Conservation (phyloP, 2,329 filamentous ascomycete genomes). For the Xylariaceae sp. region DNA sequence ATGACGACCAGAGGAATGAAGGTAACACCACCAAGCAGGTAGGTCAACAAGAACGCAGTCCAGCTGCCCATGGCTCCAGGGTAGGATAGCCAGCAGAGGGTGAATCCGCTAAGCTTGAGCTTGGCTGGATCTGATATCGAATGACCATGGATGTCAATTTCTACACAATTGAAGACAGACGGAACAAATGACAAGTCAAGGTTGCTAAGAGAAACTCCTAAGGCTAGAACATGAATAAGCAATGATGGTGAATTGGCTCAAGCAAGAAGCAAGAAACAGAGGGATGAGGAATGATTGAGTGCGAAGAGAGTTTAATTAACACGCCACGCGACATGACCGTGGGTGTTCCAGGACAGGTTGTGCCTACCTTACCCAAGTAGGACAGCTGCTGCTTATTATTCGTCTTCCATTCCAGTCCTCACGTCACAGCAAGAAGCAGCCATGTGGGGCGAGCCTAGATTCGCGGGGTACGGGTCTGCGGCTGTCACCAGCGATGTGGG, state of each 20-base stretch:
- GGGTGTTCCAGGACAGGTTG: not conserved
- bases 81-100: conserved; percentile 31
- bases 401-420: no score
- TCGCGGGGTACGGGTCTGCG: conserved; percentile 18
- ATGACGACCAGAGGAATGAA: conserved; percentile 77
- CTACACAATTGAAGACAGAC: conserved; percentile 1
- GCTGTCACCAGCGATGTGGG: no score
- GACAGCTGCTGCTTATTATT: no score
- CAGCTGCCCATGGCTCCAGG: conserved; percentile 56
- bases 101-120: conserved; percentile 32
- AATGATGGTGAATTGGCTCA: not conserved
- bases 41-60: conserved; percentile 71
- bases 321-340: not conserved
- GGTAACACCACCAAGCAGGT: conserved; percentile 86
- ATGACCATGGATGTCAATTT: conserved; percentile 36
- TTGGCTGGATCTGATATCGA: conserved; percentile 28
- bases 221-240: not conserved
- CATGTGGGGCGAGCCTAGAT: conserved; percentile 17
- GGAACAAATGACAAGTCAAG: not conserved
- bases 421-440: conserved; percentile 19
- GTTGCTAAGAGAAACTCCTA: not conserved
- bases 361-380: no score
- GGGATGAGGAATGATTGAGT: no score
- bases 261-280: no score
- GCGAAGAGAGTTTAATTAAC: not conserved